Evolutionary conservation across 495 filamentous ascomycete genomes (phyloP).

Genomic region (Pseudoneurospora amorphoporcata): DNA sequence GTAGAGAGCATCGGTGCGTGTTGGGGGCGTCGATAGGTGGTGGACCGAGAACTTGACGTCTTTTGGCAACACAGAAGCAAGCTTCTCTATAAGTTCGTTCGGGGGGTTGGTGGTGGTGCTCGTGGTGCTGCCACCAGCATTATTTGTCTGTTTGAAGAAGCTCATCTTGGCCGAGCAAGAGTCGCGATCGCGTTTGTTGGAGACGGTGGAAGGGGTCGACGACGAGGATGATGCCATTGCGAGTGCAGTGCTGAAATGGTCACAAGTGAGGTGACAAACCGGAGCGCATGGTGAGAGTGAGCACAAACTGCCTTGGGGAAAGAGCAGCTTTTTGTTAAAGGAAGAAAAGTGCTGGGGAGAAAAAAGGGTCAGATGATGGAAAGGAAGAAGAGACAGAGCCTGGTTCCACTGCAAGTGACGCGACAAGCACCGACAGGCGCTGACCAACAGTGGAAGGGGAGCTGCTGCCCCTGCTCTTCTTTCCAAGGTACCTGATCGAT

Average conservation of each 20-base stretch:
- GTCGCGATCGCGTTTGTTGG: not conserved
- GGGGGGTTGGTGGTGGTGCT: not conserved
- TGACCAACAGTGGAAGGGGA: not conserved
- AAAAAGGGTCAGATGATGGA: not conserved
- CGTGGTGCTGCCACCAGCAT: not conserved
- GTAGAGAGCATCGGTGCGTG: conserved; percentile 60
- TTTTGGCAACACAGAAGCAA: conserved; percentile 63
- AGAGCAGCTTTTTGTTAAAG: not conserved
- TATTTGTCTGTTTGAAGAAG: not conserved
- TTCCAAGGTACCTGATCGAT: not conserved
- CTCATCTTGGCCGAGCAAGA: not conserved
- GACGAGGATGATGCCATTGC: not conserved
- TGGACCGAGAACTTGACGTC: conserved; percentile 61
- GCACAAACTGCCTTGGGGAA: not conserved
- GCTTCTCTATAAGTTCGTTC: conserved; percentile 30
- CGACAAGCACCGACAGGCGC: not conserved
- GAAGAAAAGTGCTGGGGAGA: not conserved
- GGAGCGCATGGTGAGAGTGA: not conserved
- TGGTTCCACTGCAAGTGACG: not conserved
- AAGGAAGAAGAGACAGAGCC: not conserved
- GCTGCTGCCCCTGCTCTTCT: not conserved
- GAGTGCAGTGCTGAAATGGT: not conserved
- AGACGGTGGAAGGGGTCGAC: not conserved
- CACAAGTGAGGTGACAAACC: not conserved
- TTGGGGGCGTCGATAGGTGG: conserved; percentile 81